Evolutionary conservation across 805 yeast genomes (phyloP).

Genomic region (Spathaspora arborariae): DNA sequence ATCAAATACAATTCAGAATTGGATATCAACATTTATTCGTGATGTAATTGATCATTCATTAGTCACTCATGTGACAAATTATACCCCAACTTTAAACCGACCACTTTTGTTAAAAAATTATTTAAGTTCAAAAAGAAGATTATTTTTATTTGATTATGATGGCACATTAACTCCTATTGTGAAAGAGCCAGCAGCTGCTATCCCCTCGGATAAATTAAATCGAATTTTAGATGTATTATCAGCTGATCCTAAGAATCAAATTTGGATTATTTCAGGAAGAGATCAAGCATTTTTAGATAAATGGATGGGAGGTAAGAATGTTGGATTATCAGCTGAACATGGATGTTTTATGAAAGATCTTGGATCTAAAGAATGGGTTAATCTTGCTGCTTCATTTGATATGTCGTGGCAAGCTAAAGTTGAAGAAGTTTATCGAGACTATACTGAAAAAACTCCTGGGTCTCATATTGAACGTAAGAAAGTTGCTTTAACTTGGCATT

Average conservation of each 20-base stretch:
- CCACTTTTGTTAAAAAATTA: conserved; percentile 61
- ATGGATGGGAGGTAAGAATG: conserved; percentile 72
- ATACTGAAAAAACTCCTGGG: conserved; percentile 89
- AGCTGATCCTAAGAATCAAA: conserved; percentile 74
- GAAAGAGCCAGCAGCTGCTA: conserved; percentile 96
- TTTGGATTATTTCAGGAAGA: conserved; percentile 96
- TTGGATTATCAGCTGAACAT: conserved; percentile 94
- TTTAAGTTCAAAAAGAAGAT: conserved; percentile 56
- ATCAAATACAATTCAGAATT: conserved; percentile 69
- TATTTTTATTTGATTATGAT: conserved; percentile 92
- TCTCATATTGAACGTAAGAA: conserved; percentile 81
- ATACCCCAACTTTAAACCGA: conserved; percentile 72
- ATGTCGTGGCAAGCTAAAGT: conserved; percentile 95
- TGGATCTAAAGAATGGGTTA: conserved; percentile 69
- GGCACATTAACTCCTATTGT: conserved; percentile 98
- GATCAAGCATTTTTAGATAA: conserved; percentile 85
- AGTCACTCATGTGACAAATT: conserved; percentile 42
- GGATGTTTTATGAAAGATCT: conserved; percentile 89
- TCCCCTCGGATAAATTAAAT: conserved; percentile 75
- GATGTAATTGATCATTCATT: conserved; percentile 41
- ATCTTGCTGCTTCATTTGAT: conserved; percentile 75
- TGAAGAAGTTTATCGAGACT: conserved; percentile 63
- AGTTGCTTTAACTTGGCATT: conserved; percentile 98
- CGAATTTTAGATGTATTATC: conserved; percentile 56
- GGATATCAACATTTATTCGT: conserved; percentile 66